Base-by-base conservation (phyloP, 1,284 basidiomycete species). In the Ceratobasidium sp. region DNA sequence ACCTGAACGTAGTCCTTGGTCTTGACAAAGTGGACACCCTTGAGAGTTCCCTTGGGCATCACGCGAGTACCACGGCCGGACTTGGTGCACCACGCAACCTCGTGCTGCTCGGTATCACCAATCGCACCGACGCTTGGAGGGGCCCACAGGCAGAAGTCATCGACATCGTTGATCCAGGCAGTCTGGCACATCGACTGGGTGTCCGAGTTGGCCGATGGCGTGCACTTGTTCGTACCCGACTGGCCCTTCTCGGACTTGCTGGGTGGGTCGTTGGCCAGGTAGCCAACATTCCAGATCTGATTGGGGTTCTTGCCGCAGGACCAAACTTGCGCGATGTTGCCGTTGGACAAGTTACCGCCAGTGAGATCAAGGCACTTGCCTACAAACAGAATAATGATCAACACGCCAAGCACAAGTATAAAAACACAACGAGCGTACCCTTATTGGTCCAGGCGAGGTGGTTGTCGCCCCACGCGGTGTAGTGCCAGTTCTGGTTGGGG, bases 1-100 rank as follows among this genome's bases (percentile, higher is more conserved):
- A 77, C 65, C 61, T 76, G 35, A n/a, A 81, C 80, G 69, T 75
- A 83, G 67, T 80, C 82, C 37, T 80, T 88, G 5, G 94, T 89
- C 81, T 89, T 85, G 77, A 90, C 85, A 79, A 90, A 90, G 82
- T 93, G 92, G n/a, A 90, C 93, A 71, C 90, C 90, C 23, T 85
- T 86, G 81, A 95, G 89, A 20, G 92, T 85, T 26, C 92, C 93
- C 76, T 90, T 87, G 26, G 94, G 94, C 79, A 96, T 94, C 77
- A 94, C 83, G 58, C 91, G 90, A 4, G 91, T 90, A 28, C 91
- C 92, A 75, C 89, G 89, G 47, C 89, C 89, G 77, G 78, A 86
- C 85, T 90, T 88, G 42, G 86, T 85, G 81, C 92, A 94, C 89
- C 90, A 94, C 45, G 92, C 84, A 63, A 93, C 90, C 80, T 90